Evolutionary conservation across 179 eudicot species (phyloP).

Genomic region (Drosera spatulata): DNA sequence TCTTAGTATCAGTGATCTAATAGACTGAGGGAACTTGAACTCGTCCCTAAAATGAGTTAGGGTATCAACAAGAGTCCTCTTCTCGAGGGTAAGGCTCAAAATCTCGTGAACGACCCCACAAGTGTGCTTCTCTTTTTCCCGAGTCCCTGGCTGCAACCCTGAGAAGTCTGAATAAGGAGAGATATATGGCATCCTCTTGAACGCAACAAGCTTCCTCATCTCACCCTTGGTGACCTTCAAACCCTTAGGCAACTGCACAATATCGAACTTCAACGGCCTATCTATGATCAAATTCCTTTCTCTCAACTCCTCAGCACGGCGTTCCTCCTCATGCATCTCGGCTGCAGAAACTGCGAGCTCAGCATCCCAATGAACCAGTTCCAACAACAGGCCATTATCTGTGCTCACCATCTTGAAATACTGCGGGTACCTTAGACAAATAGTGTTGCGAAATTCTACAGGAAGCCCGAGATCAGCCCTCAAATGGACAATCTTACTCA

Average conservation of each 20-base stretch:
- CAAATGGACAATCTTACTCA: constrained; percentile 83
- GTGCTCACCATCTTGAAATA: constrained; percentile 73
- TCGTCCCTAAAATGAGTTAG: constrained; percentile 94
- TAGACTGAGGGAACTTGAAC: constrained; percentile 93
- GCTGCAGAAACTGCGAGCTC: constrained; percentile 91
- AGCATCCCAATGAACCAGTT: constrained; percentile 94
- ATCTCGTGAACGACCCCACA: constrained; percentile 90
- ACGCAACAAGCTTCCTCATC: constrained; percentile 68
- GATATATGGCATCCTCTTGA: constrained; percentile 77
- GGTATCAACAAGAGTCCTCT: constrained; percentile 89
- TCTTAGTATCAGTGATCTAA: constrained; percentile 90
- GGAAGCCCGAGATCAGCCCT: constrained; percentile 89
- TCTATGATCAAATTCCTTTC: constrained; percentile 83
- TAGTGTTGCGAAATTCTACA: constrained; percentile 71
- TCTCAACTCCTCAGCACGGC: constrained; percentile 37
- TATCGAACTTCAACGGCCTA: constrained; percentile 69
- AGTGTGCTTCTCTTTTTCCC: constrained; percentile 91
- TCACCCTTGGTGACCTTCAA: constrained; percentile 75
- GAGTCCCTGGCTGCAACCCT: constrained; percentile 44
- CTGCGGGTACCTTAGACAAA: constrained; percentile 90
- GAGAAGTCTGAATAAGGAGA: constrained; percentile 96
- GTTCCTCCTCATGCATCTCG: constrained; percentile 81
- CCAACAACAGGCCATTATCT: constrained; percentile 72
- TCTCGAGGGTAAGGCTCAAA: constrained; percentile 83
- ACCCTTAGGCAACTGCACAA: constrained; percentile 73